phyloP scores from a whole-genome alignment of 192 early-diverging fungal genomes.

The Fimicolochytrium jonesii region DNA sequence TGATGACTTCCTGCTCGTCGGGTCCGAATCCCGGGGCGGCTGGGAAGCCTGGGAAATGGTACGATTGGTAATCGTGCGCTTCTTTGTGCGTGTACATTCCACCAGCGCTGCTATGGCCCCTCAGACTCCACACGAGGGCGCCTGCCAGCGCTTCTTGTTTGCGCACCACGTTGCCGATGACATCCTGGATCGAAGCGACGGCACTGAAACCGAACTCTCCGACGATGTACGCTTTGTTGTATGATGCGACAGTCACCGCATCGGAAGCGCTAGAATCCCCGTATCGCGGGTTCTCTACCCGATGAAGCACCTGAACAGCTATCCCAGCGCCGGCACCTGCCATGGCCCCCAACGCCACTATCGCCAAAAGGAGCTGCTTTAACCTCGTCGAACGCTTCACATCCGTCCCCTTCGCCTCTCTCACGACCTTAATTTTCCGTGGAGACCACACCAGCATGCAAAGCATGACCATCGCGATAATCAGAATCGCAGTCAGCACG shows the following conservation, averaged over 20 bases:
- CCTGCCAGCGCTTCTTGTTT: background rate
- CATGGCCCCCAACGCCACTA: background rate
- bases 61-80: conserved; percentile 2
- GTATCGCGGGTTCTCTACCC: background rate
- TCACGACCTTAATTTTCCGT: too few relatives aligned
- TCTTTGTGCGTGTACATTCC: conserved; percentile 35
- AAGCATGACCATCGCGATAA: too few relatives aligned
- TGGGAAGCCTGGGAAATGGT: conserved; percentile 32
- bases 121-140: conserved; percentile 21
- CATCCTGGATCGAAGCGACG: background rate
- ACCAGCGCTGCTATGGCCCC: conserved; percentile 17
- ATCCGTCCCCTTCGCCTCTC: too few relatives aligned
- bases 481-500: too few relatives aligned
- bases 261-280: background rate
- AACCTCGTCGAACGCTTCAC: too few relatives aligned
- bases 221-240: conserved; percentile 23
- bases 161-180: conserved; percentile 1
- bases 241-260: background rate
- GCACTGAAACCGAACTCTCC: conserved; percentile 25
- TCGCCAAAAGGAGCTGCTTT: too few relatives aligned
- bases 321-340: background rate
- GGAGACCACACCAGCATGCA: too few relatives aligned
- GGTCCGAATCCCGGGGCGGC: conserved; percentile 3
- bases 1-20: background rate
- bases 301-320: background rate